Evolutionary conservation across 805 yeast species (phyloP).

Genomic region (Candida piceae): DNA sequence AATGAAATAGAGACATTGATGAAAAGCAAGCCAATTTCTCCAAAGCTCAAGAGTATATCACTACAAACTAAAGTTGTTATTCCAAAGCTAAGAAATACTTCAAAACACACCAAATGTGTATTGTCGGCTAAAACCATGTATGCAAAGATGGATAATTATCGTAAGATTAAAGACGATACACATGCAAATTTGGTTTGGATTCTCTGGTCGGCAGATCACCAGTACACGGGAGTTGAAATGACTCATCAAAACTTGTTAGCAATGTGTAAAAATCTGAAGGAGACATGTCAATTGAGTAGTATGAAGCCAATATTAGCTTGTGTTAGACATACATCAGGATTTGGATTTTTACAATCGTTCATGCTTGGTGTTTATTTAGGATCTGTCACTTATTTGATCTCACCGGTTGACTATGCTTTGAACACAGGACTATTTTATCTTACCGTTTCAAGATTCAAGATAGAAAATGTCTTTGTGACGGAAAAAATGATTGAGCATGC

Average conservation of each 20-base stretch:
- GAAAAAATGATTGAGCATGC: conserved; percentile 80
- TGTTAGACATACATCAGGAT: conserved; percentile 75
- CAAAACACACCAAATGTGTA: conserved; percentile 44
- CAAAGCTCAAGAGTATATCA: conserved; percentile 45
- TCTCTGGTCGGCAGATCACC: conserved; percentile 67
- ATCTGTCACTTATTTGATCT: conserved; percentile 72
- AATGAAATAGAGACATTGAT: conserved; percentile 64
- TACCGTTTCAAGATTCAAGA: conserved; percentile 67
- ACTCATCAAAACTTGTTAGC: conserved; percentile 65
- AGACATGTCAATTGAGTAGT: conserved; percentile 79
- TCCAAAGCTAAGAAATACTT: conserved; percentile 62
- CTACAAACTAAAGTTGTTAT: conserved; percentile 21
- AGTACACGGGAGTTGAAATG: conserved; percentile 50
- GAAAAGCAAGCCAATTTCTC: conserved; percentile 62
- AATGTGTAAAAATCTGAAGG: conserved; percentile 83
- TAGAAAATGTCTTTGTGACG: conserved; percentile 82
- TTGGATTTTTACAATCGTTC: conserved; percentile 86
- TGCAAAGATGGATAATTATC: conserved; percentile 35
- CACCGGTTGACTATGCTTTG: conserved; percentile 71
- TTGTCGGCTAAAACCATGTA: conserved; percentile 32
- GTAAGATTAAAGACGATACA: conserved; percentile 26
- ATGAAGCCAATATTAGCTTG: conserved; percentile 76
- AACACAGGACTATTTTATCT: conserved; percentile 70
- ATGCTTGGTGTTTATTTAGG: conserved; percentile 84
- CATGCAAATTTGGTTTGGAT: conserved; percentile 54